Conservation (phyloP, 2,329 filamentous ascomycete species). For the Aspergillus ibericus region DNA sequence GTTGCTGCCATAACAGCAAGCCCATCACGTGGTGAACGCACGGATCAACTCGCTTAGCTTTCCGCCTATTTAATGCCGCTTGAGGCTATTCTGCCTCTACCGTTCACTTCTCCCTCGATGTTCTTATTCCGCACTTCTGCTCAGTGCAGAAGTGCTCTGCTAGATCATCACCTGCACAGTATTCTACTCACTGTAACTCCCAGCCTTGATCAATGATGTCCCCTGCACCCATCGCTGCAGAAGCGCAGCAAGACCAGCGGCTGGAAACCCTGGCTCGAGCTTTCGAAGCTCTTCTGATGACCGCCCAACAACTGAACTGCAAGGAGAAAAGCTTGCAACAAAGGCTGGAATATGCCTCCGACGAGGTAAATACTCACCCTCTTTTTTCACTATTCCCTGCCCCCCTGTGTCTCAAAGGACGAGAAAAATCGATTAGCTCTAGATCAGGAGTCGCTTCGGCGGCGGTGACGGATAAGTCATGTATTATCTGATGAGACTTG, state of each 20-base stretch:
- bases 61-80: slow-evolving; percentile 20
- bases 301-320: slow-evolving; percentile 39
- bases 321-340: slow-evolving; percentile 42
- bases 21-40: slow-evolving; percentile 30
- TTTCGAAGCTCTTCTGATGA: slow-evolving; percentile 45
- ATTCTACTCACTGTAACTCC: slow-evolving; percentile 25
- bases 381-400: slow-evolving; percentile 2
- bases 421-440: slow-evolving; percentile 69
- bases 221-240: slow-evolving; percentile 29
- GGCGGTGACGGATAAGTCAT: slow-evolving; percentile 64
- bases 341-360: slow-evolving; percentile 39
- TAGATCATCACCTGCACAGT: slow-evolving; percentile 22
- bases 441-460: slow-evolving; percentile 71
- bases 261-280: slow-evolving; percentile 40
- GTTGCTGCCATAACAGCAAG: background rate
- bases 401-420: slow-evolving; percentile 43
- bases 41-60: slow-evolving; percentile 39
- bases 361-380: slow-evolving; percentile 38
- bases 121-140: slow-evolving; percentile 27
- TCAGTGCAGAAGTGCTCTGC: slow-evolving; percentile 24
- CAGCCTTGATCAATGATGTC: slow-evolving; percentile 30
- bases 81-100: slow-evolving; percentile 21
- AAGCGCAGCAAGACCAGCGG: slow-evolving; percentile 36
- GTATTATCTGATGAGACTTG: slow-evolving; percentile 54
- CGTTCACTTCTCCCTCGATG: slow-evolving; percentile 18